Base-by-base conservation (phyloP, 169 alveolate genomes). In the Besnoitia besnoiti region DNA sequence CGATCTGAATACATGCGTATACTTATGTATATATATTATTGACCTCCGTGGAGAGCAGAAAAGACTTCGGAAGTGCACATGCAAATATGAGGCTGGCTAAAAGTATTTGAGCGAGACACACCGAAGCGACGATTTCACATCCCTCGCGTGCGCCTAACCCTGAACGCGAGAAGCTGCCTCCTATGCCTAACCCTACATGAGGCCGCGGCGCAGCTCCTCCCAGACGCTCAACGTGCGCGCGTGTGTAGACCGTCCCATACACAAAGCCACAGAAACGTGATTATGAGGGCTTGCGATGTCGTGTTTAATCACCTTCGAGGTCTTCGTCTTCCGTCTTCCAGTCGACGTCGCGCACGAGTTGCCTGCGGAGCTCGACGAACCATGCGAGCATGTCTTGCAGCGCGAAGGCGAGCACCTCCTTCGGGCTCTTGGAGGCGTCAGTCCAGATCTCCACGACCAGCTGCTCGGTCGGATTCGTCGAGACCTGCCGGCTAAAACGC, bases 381-480 rank as follows among this genome's bases (percentile, higher is more conserved):
- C 89, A 80, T 35, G 55, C 90, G 47, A 12, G 51, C n/a, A 62
- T 33, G 33, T 90, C 94, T 30, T 50, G 79, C 85, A 90, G 87
- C 12, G 94, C 95, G 90, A 91, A 94, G 40, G 91, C 90, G 61
- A 95, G 89, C 40, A 95, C 95, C 84, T 95, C 93, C 62, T 95
- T 95, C 19, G 96, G 96, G n/a, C 92, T 51, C 92, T 80, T 84
- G 50, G 95, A 91, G 39, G 87, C 77, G 90, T 96, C 97, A 0
- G 96, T 93, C 98, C 98, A 96, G 2, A 96, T 93, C 90, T 96
- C 98, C 12, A 96, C 93, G 24, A 96, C 98, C 67, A 96, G 89
- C 95, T 96, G 97, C 85, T 96, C 98, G 44, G 94, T 96, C 24
- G 98, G 98, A 92, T 96, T 97, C 14, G 98, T 96, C 67, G 96